These are phyloP conservation scores for Aspergillus sojae DNA, from an alignment of 2,329 filamentous ascomycete genomes.

Conservation along the genomic window DNA sequence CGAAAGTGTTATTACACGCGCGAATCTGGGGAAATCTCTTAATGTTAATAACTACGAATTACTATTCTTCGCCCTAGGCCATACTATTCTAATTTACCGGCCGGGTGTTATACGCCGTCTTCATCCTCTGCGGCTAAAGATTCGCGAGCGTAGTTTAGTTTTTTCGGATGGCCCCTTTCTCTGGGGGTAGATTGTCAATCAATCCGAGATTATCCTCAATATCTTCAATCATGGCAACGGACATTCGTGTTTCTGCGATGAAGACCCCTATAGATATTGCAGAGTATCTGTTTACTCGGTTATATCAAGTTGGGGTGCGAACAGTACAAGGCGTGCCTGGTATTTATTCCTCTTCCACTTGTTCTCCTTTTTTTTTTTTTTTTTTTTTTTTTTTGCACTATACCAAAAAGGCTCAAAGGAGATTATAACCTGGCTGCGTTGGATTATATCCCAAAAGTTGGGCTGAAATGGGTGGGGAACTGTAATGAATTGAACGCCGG, in stretches of 20 bases:
- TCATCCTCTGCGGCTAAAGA: too few relatives aligned
- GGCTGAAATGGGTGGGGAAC: neutral
- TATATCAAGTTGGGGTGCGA: neutral
- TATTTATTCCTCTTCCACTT: neutral
- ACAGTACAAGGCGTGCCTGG: neutral
- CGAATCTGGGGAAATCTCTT: too few relatives aligned
- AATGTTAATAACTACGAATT: too few relatives aligned
- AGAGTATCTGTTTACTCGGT: neutral
- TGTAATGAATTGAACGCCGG: neutral
- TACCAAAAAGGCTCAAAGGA: neutral
- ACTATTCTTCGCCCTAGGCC: too few relatives aligned
- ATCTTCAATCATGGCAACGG: neutral
- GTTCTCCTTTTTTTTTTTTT: too few relatives aligned
- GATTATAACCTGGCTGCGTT: neutral
- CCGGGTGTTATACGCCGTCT: neutral
- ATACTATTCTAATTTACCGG: neutral
- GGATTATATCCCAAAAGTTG: neutral
- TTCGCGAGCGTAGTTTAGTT: too few relatives aligned
- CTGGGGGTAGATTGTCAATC: neutral
- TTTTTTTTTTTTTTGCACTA: neutral
- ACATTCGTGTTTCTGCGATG: neutral
- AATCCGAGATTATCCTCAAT: neutral
- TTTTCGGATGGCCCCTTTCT: neutral
- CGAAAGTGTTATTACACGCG: too few relatives aligned
- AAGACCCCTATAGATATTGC: neutral